A percentile compares a stretch with the other conserved stretches of the same genome.
These are phyloP conservation scores for Pseudogymnoascus sp. DNA, from an alignment of 2,329 filamentous ascomycete genomes.

Conservation along the genomic window DNA sequence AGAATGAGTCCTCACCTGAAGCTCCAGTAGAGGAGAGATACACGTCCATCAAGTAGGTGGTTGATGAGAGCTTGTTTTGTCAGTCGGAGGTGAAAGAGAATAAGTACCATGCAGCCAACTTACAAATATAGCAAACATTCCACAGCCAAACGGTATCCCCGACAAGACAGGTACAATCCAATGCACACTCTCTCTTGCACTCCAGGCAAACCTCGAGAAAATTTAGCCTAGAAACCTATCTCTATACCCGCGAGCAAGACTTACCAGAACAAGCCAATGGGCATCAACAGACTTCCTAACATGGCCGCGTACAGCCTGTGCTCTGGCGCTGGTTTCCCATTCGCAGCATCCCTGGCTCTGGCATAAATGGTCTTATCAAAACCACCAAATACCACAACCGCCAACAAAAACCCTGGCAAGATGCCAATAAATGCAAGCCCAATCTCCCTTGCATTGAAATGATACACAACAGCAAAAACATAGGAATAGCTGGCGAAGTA, in stretches of 20 bases:
- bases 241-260: background rate
- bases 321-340: constrained; percentile 38
- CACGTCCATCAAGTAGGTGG: constrained; percentile 22
- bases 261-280: constrained; percentile 27
- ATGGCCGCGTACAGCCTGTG: constrained; percentile 51
- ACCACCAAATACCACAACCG: constrained; percentile 31
- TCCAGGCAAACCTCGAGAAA: constrained; percentile 41
- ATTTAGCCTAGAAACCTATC: constrained; percentile 29
- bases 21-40: constrained; percentile 19
- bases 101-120: constrained; percentile 17
- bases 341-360: constrained; percentile 20
- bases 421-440: constrained; percentile 23
- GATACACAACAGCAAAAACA: constrained; percentile 38
- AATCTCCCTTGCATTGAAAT: constrained; percentile 31
- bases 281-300: constrained; percentile 30
- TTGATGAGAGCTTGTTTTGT: constrained; percentile 18
- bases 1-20: constrained; percentile 6
- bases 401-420: constrained; percentile 20
- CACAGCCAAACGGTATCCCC: constrained; percentile 43
- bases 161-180: constrained; percentile 25
- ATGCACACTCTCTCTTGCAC: constrained; percentile 17
- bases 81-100: background rate
- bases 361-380: constrained; percentile 47
- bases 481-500: constrained; percentile 49
- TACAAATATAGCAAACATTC: constrained; percentile 51